Evolutionary conservation across 2,329 filamentous ascomycete genomes (phyloP).

Genomic region (Apiospora arundinis): DNA sequence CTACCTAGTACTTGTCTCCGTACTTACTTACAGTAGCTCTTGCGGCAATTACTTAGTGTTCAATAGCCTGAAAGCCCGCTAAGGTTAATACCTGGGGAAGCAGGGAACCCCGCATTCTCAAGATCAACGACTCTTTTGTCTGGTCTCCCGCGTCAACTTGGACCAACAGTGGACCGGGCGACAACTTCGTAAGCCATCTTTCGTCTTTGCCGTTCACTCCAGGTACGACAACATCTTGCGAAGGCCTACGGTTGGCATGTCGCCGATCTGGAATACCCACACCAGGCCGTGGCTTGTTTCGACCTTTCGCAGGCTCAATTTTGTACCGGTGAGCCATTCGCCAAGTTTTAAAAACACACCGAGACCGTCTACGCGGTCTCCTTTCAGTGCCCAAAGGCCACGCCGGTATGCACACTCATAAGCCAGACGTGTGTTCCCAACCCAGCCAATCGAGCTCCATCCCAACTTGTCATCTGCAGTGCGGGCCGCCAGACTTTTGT

Average conservation of each 20-base stretch:
- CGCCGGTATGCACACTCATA: neutral
- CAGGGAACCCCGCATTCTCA: neutral
- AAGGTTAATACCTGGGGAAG: no score
- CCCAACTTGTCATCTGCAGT: neutral
- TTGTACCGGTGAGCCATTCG: neutral
- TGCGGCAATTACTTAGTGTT: no score
- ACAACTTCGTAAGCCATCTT: neutral
- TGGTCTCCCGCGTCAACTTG: no score
- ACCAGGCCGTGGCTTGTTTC: neutral
- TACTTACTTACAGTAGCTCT: no score
- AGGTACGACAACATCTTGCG: neutral
- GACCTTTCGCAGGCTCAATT: neutral
- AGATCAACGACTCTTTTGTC: neutral
- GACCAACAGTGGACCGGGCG: no score
- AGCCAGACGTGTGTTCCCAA: neutral
- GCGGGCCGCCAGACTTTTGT: neutral
- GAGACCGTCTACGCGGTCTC: neutral
- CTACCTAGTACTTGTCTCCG: no score
- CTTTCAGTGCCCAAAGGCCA: neutral
- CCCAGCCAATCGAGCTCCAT: neutral
- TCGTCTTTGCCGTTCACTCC: neutral
- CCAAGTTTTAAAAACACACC: neutral
- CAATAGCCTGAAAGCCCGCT: no score
- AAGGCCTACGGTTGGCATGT: neutral
- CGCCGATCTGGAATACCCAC: neutral